phyloP scores from a whole-genome alignment of 1,139 yeast genomes.

The Candida mesenterica region DNA sequence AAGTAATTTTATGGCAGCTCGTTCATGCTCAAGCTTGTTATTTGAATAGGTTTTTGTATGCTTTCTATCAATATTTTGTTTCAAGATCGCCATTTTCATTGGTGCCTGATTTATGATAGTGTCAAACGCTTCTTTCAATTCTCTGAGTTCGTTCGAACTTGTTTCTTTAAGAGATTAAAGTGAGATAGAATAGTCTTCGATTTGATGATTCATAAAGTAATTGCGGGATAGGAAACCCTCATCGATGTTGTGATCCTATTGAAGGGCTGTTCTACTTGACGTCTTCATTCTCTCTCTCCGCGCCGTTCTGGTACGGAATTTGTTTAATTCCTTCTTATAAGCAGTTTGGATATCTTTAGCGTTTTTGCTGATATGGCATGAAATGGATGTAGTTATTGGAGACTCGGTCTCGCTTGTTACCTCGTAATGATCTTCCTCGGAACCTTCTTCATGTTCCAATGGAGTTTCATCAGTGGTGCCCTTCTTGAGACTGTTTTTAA shows the following conservation, averaged over 20 bases:
- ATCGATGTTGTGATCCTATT: background rate
- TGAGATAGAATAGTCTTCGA: background rate
- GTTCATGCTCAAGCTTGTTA: too few relatives aligned
- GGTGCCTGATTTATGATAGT: background rate
- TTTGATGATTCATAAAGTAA: background rate
- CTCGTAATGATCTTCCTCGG: too few relatives aligned
- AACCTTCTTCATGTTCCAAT: too few relatives aligned
- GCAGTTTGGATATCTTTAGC: background rate
- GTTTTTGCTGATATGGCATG: too few relatives aligned
- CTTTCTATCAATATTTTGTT: too few relatives aligned
- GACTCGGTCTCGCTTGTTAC: too few relatives aligned
- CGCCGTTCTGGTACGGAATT: background rate
- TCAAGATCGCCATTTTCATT: too few relatives aligned
- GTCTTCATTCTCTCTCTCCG: background rate
- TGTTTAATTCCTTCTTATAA: background rate
- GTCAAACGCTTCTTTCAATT: background rate
- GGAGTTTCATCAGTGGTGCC: too few relatives aligned
- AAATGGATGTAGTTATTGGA: too few relatives aligned
- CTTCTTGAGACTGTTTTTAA: too few relatives aligned
- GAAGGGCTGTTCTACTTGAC: background rate
- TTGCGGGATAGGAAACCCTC: background rate
- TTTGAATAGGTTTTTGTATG: too few relatives aligned
- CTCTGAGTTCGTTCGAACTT: background rate
- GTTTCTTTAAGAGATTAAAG: background rate
- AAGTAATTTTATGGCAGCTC: too few relatives aligned